Evolutionary conservation across 2,329 filamentous ascomycete genomes (phyloP).

Genomic region (Clonostachys sp.): DNA sequence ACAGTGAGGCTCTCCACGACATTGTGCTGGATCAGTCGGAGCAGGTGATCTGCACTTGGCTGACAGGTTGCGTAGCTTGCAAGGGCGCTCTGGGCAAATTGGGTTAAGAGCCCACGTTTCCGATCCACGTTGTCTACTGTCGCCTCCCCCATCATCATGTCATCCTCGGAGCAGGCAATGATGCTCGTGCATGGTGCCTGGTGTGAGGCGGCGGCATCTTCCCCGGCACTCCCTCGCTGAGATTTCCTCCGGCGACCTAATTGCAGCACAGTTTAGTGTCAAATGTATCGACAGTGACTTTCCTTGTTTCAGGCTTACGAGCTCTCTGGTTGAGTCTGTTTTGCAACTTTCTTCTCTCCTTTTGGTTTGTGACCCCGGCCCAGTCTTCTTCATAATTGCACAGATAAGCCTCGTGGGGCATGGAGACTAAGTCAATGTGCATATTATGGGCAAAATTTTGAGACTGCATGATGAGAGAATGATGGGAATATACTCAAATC

Average conservation of each 20-base stretch:
- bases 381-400: conserved; percentile 17
- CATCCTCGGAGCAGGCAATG: too few species aligned
- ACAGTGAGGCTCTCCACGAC: conserved; percentile 2
- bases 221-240: too few species aligned
- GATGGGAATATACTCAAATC: too few species aligned
- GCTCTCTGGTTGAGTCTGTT: conserved; percentile 14
- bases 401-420: conserved; percentile 2
- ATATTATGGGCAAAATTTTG: background rate
- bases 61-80: conserved; percentile 2
- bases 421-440: conserved; percentile 1
- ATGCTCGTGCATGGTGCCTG: too few species aligned
- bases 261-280: too few species aligned
- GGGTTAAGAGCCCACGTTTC: conserved; percentile 1
- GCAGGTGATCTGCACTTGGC: conserved; percentile 4
- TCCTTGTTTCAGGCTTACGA: background rate
- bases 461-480: too few species aligned
- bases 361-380: conserved; percentile 18
- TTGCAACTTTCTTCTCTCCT: conserved; percentile 12
- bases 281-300: too few species aligned
- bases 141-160: background rate
- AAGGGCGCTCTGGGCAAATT: conserved; percentile 2
- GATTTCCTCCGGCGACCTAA: too few species aligned
- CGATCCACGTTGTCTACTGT: background rate
- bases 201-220: too few species aligned
- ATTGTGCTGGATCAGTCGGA: conserved; percentile 5